Conservation (phyloP, 2,329 filamentous ascomycete genomes). For the Endothia cerciana region DNA sequence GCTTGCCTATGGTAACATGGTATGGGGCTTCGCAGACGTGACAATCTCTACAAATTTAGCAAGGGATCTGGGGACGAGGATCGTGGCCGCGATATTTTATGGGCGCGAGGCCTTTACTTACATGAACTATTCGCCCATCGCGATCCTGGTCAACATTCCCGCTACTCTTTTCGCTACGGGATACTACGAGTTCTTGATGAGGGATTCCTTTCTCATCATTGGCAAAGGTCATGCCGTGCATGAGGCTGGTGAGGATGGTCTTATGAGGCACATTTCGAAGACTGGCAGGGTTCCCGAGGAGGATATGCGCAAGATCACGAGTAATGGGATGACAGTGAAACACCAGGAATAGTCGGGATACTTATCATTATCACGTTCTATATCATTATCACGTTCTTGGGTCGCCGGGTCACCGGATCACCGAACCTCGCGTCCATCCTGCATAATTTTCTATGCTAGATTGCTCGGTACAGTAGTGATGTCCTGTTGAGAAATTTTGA, state of each 20-base stretch:
- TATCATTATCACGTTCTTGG: no score
- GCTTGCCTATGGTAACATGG: constrained; percentile 55
- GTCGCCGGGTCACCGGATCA: no score
- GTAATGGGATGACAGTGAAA: constrained; percentile 8
- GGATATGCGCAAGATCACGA: constrained; percentile 19
- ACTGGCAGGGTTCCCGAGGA: constrained; percentile 38
- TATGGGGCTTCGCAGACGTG: constrained; percentile 60
- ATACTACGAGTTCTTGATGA: constrained; percentile 58
- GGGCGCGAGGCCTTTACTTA: constrained; percentile 51
- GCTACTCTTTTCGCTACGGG: constrained; percentile 58
- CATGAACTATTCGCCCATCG: constrained; percentile 52
- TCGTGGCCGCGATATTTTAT: constrained; percentile 62
- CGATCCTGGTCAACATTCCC: constrained; percentile 59
- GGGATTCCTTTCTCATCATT: constrained; percentile 57
- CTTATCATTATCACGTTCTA: no score
- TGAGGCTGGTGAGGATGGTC: constrained; percentile 54
- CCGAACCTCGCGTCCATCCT: no score
- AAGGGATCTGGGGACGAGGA: constrained; percentile 60
- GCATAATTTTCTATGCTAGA: no score
- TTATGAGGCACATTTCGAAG: constrained; percentile 47
- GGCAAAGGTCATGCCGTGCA: constrained; percentile 53
- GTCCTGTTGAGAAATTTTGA: no score
- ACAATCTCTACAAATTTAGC: constrained; percentile 62
- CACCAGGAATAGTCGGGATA: neutral
- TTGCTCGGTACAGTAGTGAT: no score